A percentile compares a stretch with the other conserved stretches of the same genome.
Evolutionary conservation across 2,329 filamentous ascomycete species (phyloP).

Genomic region (Macrophomina pseudophaseolina): DNA sequence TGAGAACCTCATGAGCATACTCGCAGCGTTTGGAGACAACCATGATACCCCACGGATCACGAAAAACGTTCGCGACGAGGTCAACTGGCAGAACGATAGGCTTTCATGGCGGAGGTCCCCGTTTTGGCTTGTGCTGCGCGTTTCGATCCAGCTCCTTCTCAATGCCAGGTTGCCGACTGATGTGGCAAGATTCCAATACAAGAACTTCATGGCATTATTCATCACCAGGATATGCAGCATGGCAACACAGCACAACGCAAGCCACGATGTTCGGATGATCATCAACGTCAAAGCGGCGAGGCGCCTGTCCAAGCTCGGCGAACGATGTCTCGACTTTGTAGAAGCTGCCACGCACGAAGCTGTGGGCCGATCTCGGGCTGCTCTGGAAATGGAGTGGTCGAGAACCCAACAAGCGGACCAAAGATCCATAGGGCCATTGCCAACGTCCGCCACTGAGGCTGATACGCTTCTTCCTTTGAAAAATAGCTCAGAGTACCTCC

Average conservation of each 20-base stretch:
- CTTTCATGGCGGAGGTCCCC: slow-evolving; percentile 56
- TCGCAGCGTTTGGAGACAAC: neutral
- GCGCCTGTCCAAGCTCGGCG: slow-evolving; percentile 17
- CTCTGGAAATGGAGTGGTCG: neutral
- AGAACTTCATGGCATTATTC: slow-evolving; percentile 57
- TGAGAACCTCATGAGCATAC: slow-evolving; percentile 49
- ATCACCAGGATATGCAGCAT: slow-evolving; percentile 45
- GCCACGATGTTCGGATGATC: slow-evolving; percentile 27
- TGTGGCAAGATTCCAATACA: slow-evolving; percentile 47
- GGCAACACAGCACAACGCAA: slow-evolving; percentile 16
- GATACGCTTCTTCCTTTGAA: neutral
- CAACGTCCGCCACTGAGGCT: neutral
- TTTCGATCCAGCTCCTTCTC: slow-evolving; percentile 48
- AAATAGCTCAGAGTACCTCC: neutral
- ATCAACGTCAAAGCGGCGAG: slow-evolving; percentile 34
- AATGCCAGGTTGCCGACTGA: neutral
- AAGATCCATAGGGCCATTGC: neutral
- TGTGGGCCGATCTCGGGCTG: neutral
- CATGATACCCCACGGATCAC: slow-evolving; percentile 37
- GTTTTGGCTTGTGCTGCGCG: slow-evolving; percentile 59
- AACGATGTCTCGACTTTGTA: neutral
- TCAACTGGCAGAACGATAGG: slow-evolving; percentile 45
- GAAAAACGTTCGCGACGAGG: slow-evolving; percentile 59
- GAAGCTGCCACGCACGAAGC: neutral
- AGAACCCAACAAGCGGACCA: neutral